Evolutionary conservation across 305 asterid genomes (phyloP).

Genomic region (Fraxinus angustifolia): DNA sequence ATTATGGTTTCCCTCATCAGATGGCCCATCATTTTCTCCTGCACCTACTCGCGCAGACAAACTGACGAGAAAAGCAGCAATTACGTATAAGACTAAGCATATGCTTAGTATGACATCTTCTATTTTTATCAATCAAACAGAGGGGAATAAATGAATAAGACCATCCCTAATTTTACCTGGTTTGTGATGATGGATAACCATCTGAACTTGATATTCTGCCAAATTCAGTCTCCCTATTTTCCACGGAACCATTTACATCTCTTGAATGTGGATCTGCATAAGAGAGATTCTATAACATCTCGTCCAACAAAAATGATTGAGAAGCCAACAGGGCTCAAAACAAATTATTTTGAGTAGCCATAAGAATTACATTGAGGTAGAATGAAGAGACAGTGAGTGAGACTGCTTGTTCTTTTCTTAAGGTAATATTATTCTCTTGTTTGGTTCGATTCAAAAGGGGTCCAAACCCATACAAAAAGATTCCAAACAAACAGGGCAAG

Average conservation of each 20-base stretch:
- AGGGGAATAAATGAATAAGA: background rate
- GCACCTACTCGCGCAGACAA: conserved; percentile 30
- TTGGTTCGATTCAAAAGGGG: background rate
- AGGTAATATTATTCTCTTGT: background rate
- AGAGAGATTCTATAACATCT: background rate
- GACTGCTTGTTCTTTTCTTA: background rate
- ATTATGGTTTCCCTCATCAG: conserved; percentile 21
- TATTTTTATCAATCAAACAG: background rate
- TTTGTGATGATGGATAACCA: conserved; percentile 40
- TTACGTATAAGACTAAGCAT: background rate
- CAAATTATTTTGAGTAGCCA: background rate
- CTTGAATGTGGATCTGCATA: conserved; percentile 30
- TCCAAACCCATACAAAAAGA: background rate
- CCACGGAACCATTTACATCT: conserved; percentile 31
- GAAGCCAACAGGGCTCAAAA: background rate
- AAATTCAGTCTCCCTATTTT: conserved; percentile 24
- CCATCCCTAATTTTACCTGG: conserved; percentile 41
- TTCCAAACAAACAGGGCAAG: background rate
- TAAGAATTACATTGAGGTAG: background rate
- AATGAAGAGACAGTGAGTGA: background rate
- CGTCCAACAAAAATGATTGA: background rate
- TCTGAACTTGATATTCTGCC: conserved; percentile 33
- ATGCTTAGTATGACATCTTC: background rate
- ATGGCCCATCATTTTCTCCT: conserved; percentile 27
- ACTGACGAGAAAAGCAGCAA: conserved; percentile 29